Percentiles rank a stretch among this genome's conserved stretches.
Conservation (phyloP, 2,329 filamentous ascomycete species). For the Diaporthe caulivora region DNA sequence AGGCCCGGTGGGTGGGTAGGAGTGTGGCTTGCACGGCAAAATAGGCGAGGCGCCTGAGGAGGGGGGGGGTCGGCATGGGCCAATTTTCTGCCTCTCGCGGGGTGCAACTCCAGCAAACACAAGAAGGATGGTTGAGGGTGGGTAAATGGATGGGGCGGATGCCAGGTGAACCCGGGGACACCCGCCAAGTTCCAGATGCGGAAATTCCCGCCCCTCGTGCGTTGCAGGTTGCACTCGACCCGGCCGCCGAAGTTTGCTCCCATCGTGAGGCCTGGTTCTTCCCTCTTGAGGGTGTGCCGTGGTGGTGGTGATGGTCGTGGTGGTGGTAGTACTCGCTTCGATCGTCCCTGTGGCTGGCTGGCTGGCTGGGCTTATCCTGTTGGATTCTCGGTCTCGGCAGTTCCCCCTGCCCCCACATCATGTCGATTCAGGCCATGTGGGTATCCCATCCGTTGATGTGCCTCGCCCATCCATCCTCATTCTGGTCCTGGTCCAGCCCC, state of each 20-base stretch:
- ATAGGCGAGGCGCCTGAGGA: not conserved
- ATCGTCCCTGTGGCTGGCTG: not conserved
- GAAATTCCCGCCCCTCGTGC: not conserved
- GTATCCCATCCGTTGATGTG: conserved; percentile 1
- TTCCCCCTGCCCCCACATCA: not conserved
- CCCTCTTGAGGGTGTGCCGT: not conserved
- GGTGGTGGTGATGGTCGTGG: not conserved
- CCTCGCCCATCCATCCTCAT: conserved; percentile 4
- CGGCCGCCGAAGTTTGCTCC: not conserved
- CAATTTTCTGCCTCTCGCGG: not conserved
- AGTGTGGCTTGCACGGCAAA: not conserved
- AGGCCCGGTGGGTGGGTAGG: not conserved
- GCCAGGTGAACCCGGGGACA: conserved; percentile 12
- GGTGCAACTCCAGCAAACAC: not conserved
- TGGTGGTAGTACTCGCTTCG: not conserved
- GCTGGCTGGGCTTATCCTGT: not conserved
- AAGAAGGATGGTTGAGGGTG: not conserved
- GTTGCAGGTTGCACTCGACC: not conserved
- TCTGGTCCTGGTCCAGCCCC: conserved; percentile 14
- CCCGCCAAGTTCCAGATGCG: conserved; percentile 1
- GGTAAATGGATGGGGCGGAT: not conserved
- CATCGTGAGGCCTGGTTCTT: not conserved
- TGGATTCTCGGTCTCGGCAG: conserved; percentile 11
- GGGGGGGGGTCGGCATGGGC: not conserved
- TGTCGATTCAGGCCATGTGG: conserved; percentile 16